Percentiles rank a stretch among this genome's conserved stretches.
Evolutionary conservation across 306 rosid genomes (phyloP).

Genomic region (Rubus idaeus): DNA sequence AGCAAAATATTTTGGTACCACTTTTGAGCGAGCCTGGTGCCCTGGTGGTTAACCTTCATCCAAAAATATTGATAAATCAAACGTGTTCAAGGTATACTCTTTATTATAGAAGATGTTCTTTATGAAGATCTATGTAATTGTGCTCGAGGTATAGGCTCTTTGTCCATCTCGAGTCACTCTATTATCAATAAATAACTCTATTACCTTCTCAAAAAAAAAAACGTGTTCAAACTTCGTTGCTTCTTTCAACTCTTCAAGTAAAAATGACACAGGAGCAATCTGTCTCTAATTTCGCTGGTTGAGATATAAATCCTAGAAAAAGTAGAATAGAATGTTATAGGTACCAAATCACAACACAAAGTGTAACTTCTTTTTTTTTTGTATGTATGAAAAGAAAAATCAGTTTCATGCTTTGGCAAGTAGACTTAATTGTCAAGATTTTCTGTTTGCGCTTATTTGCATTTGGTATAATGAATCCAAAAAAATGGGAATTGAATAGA

Average conservation of each 20-base stretch:
- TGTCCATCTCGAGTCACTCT: no score
- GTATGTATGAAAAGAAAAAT: neutral
- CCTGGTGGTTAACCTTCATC: constrained; percentile 70
- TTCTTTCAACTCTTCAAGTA: constrained; percentile 71
- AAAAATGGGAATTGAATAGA: no score
- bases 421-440: neutral
- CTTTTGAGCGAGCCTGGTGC: neutral
- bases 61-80: constrained; percentile 53
- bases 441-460: neutral
- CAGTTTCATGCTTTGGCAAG: neutral
- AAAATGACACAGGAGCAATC: constrained; percentile 53
- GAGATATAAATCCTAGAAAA: constrained; percentile 69
- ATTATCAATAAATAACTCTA: no score
- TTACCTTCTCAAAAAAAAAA: no score
- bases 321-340: neutral
- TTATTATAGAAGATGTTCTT: no score
- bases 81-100: constrained; percentile 40
- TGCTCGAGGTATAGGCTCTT: no score
- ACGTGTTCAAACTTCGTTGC: constrained; percentile 48
- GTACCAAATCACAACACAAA: neutral
- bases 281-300: constrained; percentile 63
- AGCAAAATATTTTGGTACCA: neutral
- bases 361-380: no score
- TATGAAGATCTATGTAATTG: no score
- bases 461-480: neutral